A percentile compares a stretch with the other conserved stretches of the same genome.
phyloP scores from a whole-genome alignment of 345 rosid genomes.

The Cardamine resedifolia region DNA sequence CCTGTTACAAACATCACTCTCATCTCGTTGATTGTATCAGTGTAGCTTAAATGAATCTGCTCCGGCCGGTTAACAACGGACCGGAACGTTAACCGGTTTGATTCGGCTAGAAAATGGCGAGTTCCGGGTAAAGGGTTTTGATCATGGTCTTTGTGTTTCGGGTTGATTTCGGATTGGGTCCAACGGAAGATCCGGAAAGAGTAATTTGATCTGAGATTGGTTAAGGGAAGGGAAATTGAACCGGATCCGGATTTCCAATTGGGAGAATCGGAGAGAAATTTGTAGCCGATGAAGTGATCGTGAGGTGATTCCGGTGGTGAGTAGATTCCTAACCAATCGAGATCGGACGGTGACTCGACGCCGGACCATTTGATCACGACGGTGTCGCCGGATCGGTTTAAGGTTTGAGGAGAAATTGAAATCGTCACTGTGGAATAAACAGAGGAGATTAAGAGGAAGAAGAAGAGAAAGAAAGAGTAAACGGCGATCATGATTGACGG shows the following conservation, averaged over 20 bases:
- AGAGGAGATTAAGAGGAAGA: conserved; percentile 26
- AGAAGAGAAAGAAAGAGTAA: conserved; percentile 33
- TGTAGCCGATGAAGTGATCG: conserved; percentile 76
- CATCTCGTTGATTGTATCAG: conserved; percentile 69
- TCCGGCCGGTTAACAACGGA: conserved; percentile 52
- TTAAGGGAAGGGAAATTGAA: conserved; percentile 61
- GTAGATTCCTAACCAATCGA: conserved; percentile 90
- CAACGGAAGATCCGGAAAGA: conserved; percentile 92
- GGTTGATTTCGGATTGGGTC: conserved; percentile 67
- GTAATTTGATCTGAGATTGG: conserved; percentile 74
- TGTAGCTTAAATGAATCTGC: conserved; percentile 74
- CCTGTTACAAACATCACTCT: conserved; percentile 78
- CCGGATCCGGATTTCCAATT: conserved; percentile 72
- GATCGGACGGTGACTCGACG: conserved; percentile 67
- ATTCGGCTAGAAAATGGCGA: conserved; percentile 52
- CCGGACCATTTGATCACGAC: conserved; percentile 69
- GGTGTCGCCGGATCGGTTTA: conserved; percentile 61
- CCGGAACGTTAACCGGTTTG: conserved; percentile 48
- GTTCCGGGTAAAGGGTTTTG: conserved; percentile 81
- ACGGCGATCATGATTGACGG: conserved; percentile 40
- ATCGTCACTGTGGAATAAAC: conserved; percentile 43
- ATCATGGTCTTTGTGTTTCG: conserved; percentile 62
- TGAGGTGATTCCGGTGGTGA: conserved; percentile 72
- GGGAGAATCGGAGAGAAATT: conserved; percentile 63
- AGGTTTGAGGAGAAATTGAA: conserved; percentile 47